Percentiles rank a stretch among this genome's conserved stretches.
Evolutionary conservation across 345 rosid species (phyloP).

Genomic region (Heritiera littoralis): DNA sequence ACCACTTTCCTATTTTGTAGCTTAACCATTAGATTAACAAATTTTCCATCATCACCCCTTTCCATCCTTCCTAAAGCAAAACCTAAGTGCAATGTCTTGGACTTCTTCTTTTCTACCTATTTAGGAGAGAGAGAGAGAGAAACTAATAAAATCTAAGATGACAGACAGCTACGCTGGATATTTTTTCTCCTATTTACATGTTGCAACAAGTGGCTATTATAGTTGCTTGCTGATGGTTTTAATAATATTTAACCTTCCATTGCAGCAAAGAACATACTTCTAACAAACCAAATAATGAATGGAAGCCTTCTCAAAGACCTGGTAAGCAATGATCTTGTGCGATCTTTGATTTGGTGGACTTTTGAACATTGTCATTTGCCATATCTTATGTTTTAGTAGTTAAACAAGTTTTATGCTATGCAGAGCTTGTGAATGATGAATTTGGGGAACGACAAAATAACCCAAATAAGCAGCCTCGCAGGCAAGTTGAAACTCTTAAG

Average conservation of each 20-base stretch:
- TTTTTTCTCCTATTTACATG: not conserved
- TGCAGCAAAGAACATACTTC: constrained; percentile 58
- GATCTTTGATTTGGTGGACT: not conserved
- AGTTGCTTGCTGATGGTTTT: not conserved
- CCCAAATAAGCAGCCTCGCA: constrained; percentile 51
- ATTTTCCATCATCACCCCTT: too few relatives aligned
- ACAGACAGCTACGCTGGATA: not conserved
- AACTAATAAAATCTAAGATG: not conserved
- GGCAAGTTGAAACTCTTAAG: constrained; percentile 39
- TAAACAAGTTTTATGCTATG: constrained; percentile 18
- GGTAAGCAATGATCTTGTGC: constrained; percentile 41
- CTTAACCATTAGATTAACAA: too few relatives aligned
- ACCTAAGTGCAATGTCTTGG: not conserved
- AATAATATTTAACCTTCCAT: constrained; percentile 12
- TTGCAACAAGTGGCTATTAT: not conserved
- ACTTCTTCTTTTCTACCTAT: not conserved
- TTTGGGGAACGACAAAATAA: constrained; percentile 54
- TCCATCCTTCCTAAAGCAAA: too few relatives aligned
- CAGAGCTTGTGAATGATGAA: constrained; percentile 61
- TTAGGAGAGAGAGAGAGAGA: not conserved
- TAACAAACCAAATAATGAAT: constrained; percentile 48
- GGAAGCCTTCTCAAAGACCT: constrained; percentile 54
- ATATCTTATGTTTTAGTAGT: not conserved
- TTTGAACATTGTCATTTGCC: not conserved
- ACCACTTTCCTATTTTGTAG: too few relatives aligned